Conservation (phyloP, 495 filamentous ascomycete species). For the Xylaria intraflava region DNA sequence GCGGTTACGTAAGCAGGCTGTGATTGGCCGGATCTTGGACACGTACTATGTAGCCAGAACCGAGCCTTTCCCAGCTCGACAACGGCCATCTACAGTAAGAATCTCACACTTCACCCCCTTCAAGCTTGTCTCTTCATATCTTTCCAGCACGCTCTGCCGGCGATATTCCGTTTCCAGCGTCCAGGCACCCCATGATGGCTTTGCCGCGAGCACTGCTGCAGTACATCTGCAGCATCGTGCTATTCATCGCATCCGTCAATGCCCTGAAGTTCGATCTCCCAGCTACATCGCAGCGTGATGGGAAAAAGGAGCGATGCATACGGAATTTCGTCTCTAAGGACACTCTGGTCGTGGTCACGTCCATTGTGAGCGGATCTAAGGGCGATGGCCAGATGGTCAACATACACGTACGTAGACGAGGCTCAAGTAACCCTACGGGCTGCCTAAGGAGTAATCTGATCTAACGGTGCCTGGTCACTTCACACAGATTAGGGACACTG, state of each 20-base stretch:
- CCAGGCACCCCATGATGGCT: constrained; percentile 25
- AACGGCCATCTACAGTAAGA: too few species aligned
- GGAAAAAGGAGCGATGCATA: constrained; percentile 77
- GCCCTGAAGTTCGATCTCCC: constrained; percentile 92
- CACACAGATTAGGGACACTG: constrained; percentile 86
- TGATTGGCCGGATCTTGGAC: too few species aligned
- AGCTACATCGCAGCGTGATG: constrained; percentile 56
- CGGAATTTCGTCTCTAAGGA: constrained; percentile 92
- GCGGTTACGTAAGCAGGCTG: too few species aligned
- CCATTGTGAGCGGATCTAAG: constrained; percentile 72
- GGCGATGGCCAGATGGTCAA: constrained; percentile 92
- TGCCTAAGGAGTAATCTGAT: background rate
- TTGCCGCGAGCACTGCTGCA: constrained; percentile 36
- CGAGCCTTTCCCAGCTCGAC: too few species aligned
- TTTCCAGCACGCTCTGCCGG: background rate
- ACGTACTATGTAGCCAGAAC: too few species aligned
- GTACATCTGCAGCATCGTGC: constrained; percentile 40
- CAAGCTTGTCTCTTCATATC: background rate
- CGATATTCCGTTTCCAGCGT: background rate
- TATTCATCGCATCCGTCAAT: constrained; percentile 54
- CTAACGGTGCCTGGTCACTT: background rate
- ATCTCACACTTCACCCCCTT: too few species aligned
- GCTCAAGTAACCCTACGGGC: background rate
- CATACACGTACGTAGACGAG: constrained; percentile 71
- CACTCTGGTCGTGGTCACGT: constrained; percentile 96